Evolutionary conservation across 108 stramenopile species (phyloP), one percentile per base, ranked within the genome.

Genomic region (Pseudonitzschia pungens): DNA sequence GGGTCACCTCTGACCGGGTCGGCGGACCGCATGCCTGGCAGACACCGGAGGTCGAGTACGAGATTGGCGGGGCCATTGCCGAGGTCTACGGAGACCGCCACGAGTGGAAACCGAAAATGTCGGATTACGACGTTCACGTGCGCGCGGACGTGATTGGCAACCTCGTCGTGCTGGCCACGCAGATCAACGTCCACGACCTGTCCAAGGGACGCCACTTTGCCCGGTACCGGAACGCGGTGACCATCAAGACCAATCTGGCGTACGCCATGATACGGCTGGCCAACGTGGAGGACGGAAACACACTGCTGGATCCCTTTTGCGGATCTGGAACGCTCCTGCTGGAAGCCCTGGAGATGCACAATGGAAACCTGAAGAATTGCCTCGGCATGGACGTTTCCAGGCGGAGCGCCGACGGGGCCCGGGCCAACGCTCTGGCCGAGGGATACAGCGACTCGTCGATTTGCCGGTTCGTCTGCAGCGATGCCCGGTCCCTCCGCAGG

Each of bases 251-350:
- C 7, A 89, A 89, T 55, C 72, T 89, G 31, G 88, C 88, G 44
- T 89, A 89, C 66, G 83, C 77, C 26, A 80, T 89, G 84, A 63
- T 89, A 0, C 86, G 86, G 0, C 75, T 81, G 32, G 88, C 83
- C 8, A 83, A 84, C 59, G 73, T 87, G 0, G 21, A 77, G 32
- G 60, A 56, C 22, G 86, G 86, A 12, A 56, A 84, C 63, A 65
- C 74, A 81, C 65, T 90, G 10, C 69, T 93, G 50, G 92, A 93
- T 80, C 89, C 92, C 0, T 80, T 86, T 66, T 93, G 92, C 85
- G 92, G 92, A 53, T 89, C 88, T 0, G 92, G 92, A 0, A 93
- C 92, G 0, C 83, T 93, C 41, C 76, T 84, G 33, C 84, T 93
- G 65, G 92, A 93, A 73, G 92, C 88, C 14, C 48, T 89, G 54